phyloP scores from a whole-genome alignment of 192 early-diverging fungal genomes.

The Phycomyces blakesleeanus region DNA sequence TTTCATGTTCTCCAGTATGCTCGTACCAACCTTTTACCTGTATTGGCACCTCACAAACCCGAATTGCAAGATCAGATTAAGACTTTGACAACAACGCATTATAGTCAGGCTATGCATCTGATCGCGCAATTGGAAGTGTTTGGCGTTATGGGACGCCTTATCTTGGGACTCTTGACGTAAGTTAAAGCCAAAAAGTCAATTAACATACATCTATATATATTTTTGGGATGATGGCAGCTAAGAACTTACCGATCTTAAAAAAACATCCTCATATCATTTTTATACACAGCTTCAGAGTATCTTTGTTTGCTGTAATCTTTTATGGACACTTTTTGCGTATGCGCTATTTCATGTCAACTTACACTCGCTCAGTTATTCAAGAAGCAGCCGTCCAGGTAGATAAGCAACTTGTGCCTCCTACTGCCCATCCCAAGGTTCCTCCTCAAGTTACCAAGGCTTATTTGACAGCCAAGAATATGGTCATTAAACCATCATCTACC shows the following conservation, averaged over 20 bases:
- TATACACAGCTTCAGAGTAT: constrained; percentile 23
- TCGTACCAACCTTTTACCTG: constrained; percentile 9
- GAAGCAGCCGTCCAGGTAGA: constrained; percentile 7
- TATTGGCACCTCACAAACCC: constrained; percentile 27
- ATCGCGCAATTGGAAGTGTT: constrained; percentile 68
- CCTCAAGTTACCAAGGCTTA: constrained; percentile 23
- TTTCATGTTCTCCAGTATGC: constrained; percentile 28
- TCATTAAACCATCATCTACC: neutral
- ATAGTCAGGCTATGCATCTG: constrained; percentile 51
- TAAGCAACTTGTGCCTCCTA: constrained; percentile 17
- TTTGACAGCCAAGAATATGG: constrained; percentile 3
- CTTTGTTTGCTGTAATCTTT: constrained; percentile 38
- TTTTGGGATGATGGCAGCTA: too few species aligned
- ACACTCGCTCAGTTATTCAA: constrained; percentile 6
- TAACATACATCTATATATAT: too few species aligned
- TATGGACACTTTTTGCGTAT: constrained; percentile 72
- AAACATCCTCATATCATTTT: too few species aligned
- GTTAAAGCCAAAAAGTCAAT: too few species aligned
- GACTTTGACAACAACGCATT: constrained; percentile 49
- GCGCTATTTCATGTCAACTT: constrained; percentile 35
- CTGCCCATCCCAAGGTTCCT: constrained; percentile 25
- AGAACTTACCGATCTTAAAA: too few species aligned
- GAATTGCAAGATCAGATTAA: constrained; percentile 42
- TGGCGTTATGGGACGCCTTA: constrained; percentile 59
- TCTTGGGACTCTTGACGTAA: constrained; percentile 52